A percentile compares a stretch with the other conserved stretches of the same genome.
These are phyloP conservation scores for Hordeum marinum DNA, from an alignment of 176 grass and related monocot species.

Conservation along the genomic window DNA sequence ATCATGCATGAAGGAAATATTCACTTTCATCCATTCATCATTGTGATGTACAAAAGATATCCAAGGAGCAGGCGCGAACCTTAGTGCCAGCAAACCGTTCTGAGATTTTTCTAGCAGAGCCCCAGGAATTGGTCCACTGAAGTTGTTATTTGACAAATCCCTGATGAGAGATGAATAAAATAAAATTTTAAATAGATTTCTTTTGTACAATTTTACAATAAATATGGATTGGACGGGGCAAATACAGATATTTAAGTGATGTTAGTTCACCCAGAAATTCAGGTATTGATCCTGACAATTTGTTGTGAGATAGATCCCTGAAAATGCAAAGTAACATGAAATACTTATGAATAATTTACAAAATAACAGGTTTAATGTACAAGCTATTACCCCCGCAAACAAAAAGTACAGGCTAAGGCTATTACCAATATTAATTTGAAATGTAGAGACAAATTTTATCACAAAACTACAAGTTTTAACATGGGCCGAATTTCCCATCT, in stretches of 20 bases:
- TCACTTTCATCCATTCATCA: no score
- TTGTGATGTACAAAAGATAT: background rate
- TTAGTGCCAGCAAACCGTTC: conserved; percentile 13
- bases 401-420: no score
- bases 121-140: conserved; percentile 35
- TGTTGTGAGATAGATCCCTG: conserved; percentile 47
- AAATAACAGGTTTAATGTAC: no score
- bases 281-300: conserved; percentile 28
- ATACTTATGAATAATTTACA: background rate
- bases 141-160: conserved; percentile 40
- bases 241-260: conserved; percentile 41
- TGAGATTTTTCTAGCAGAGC: conserved; percentile 33
- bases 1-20: no score
- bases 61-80: background rate
- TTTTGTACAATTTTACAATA: background rate
- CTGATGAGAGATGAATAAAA: background rate
- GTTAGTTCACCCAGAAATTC: background rate
- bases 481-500: no score
- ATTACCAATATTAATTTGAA: no score
- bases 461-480: no score
- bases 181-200: background rate
- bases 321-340: background rate
- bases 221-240: background rate
- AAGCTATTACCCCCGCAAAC: no score
- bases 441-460: background rate